These are phyloP conservation scores for Pichia terricola DNA, from an alignment of 1,139 yeast species.

Conservation along the genomic window DNA sequence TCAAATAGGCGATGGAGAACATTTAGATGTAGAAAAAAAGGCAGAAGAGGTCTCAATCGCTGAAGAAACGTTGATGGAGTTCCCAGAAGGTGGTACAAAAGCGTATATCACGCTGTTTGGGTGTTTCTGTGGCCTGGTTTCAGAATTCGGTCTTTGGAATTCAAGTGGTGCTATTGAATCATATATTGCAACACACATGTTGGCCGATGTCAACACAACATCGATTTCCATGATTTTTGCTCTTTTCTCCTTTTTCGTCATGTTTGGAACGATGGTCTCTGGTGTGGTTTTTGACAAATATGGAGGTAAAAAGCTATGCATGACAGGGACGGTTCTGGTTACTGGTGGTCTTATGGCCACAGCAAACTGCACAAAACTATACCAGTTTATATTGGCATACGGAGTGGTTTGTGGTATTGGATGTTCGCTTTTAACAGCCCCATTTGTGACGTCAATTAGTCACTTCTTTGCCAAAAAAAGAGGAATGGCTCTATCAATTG, in stretches of 20 bases:
- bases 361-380: slow-evolving; percentile 43
- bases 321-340: slow-evolving; percentile 36
- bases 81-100: slow-evolving; percentile 53
- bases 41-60: neutral
- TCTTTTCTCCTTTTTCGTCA: slow-evolving; percentile 44
- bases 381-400: slow-evolving; percentile 51
- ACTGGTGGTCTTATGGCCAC: slow-evolving; percentile 46
- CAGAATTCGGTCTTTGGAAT: slow-evolving; percentile 59
- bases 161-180: slow-evolving; percentile 65
- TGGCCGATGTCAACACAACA: slow-evolving; percentile 33
- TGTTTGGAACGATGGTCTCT: slow-evolving; percentile 46
- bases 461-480: slow-evolving; percentile 54
- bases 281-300: slow-evolving; percentile 55
- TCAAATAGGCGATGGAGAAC: neutral
- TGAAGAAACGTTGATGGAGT: slow-evolving; percentile 21
- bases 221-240: slow-evolving; percentile 64
- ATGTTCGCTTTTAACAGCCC: slow-evolving; percentile 46
- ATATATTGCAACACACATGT: slow-evolving; percentile 48
- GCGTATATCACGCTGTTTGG: slow-evolving; percentile 55
- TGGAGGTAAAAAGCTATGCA: slow-evolving; percentile 43
- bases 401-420: slow-evolving; percentile 52
- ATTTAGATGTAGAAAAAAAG: neutral
- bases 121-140: slow-evolving; percentile 51
- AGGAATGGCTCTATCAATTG: slow-evolving; percentile 52
- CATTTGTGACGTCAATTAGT: slow-evolving; percentile 44